Percentiles rank a stretch among this genome's conserved stretches.
Evolutionary conservation across 2,329 filamentous ascomycete species (phyloP).

Genomic region (Neofusicoccum umdonicola): DNA sequence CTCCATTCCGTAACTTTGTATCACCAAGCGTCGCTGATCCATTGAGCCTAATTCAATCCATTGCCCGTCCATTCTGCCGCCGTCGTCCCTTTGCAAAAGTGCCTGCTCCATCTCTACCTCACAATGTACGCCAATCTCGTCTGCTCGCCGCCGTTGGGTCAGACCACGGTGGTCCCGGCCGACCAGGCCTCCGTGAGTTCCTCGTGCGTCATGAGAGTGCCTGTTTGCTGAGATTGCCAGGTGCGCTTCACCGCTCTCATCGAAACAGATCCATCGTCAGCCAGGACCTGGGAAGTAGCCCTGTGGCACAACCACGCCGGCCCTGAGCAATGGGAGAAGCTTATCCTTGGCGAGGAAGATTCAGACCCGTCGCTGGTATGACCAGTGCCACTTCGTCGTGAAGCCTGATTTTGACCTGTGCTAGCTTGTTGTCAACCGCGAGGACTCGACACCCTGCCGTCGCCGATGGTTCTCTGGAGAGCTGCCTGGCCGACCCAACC

Average conservation of each 20-base stretch:
- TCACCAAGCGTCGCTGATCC: not conserved
- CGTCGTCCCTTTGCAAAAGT: not conserved
- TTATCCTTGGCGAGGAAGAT: conserved; percentile 24
- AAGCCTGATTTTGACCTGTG: not conserved
- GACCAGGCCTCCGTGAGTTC: conserved; percentile 37
- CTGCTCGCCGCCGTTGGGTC: conserved; percentile 71
- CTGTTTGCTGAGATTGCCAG: conserved; percentile 23
- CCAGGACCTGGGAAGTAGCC: conserved; percentile 66
- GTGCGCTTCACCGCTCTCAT: conserved; percentile 67
- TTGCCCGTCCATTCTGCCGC: conserved; percentile 4
- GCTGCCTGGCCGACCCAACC: conserved; percentile 44
- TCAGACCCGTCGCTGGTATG: not conserved
- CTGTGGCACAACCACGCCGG: conserved; percentile 68
- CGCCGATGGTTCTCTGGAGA: conserved; percentile 55
- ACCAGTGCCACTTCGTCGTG: conserved; percentile 3
- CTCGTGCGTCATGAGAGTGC: conserved; percentile 19
- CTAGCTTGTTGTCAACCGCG: conserved; percentile 12
- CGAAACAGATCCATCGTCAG: conserved; percentile 58
- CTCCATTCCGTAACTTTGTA: not conserved
- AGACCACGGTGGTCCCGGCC: conserved; percentile 62
- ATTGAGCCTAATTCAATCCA: conserved; percentile 2
- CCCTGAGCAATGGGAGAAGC: conserved; percentile 58
- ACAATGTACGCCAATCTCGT: conserved; percentile 55
- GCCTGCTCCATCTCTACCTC: not conserved
- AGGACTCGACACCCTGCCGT: conserved; percentile 19